Evolutionary conservation across 2,329 filamentous ascomycete genomes (phyloP).

Genomic region (Fusarium odoratissimum): DNA sequence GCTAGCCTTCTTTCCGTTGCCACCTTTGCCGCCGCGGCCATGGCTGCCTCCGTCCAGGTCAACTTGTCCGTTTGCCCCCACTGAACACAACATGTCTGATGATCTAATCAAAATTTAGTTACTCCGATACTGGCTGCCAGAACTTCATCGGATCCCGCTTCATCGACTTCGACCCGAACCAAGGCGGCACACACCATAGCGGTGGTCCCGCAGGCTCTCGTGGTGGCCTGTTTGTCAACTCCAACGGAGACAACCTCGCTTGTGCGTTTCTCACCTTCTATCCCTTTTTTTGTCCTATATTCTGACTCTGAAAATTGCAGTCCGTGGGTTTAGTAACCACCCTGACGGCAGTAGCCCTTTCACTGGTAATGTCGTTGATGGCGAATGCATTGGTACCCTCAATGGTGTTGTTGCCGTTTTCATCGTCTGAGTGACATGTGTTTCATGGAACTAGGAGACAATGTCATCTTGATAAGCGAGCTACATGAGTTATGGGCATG

Average conservation of each 20-base stretch:
- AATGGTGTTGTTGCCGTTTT: conserved; percentile 3
- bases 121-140: conserved; percentile 5
- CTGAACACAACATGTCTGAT: rapidly evolving
- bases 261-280: neutral
- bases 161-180: conserved; percentile 3
- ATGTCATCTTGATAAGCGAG: rapidly evolving
- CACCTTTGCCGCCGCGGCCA: neutral
- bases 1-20: neutral
- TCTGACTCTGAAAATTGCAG: rapidly evolving
- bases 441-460: rapidly evolving
- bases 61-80: neutral
- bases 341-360: neutral
- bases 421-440: neutral
- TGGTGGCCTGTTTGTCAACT: conserved; percentile 7
- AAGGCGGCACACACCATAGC: conserved; percentile 1
- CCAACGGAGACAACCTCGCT: neutral
- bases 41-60: conserved; percentile 6
- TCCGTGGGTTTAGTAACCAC: neutral
- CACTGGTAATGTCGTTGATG: conserved; percentile 1
- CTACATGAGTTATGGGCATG: rapidly evolving
- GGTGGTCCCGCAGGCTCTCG: neutral
- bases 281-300: rapidly evolving
- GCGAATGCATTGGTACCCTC: conserved; percentile 1
- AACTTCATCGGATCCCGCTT: conserved; percentile 11
- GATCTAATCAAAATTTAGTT: neutral